phyloP scores from a whole-genome alignment of 2,329 filamentous ascomycete species.

The Phymatotrichopsis omnivora region DNA sequence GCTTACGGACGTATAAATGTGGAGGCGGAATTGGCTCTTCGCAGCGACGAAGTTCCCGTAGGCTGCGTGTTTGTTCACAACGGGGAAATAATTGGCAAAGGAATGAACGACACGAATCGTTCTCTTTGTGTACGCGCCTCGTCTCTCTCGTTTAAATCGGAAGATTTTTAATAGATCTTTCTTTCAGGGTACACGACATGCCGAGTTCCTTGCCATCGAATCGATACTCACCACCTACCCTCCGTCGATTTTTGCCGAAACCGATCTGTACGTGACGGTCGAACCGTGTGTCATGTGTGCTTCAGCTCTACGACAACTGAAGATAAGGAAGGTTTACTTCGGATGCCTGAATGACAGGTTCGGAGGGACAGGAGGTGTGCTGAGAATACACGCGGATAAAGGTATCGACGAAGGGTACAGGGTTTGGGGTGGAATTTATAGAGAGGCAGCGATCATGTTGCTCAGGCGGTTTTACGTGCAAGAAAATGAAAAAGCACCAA shows the following conservation, averaged over 20 bases:
- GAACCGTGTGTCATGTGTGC: constrained; percentile 99
- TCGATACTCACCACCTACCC: constrained; percentile 55
- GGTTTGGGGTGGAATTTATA: constrained; percentile 50
- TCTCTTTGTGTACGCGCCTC: constrained; percentile 44
- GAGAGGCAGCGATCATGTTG: constrained; percentile 86
- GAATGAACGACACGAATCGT: constrained; percentile 95
- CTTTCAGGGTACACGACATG: constrained; percentile 76
- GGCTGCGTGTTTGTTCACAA: constrained; percentile 86
- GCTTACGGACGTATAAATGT: too few species aligned
- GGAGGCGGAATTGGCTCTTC: constrained; percentile 81
- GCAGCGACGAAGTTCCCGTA: constrained; percentile 85
- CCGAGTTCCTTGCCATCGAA: constrained; percentile 81
- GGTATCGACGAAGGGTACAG: constrained; percentile 28
- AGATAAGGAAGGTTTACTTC: constrained; percentile 83
- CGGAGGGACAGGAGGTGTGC: constrained; percentile 87
- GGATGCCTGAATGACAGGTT: constrained; percentile 95
- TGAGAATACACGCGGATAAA: constrained; percentile 68
- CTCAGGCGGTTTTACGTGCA: constrained; percentile 93
- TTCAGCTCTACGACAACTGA: constrained; percentile 76
- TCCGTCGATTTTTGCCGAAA: constrained; percentile 58
- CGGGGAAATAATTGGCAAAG: constrained; percentile 67
- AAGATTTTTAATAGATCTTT: neutral
- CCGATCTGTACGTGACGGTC: constrained; percentile 87
- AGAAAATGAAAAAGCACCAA: constrained; percentile 65
- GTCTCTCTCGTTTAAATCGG: neutral